Conservation (phyloP, 75 land plant species). For the Picea sitchensis region DNA sequence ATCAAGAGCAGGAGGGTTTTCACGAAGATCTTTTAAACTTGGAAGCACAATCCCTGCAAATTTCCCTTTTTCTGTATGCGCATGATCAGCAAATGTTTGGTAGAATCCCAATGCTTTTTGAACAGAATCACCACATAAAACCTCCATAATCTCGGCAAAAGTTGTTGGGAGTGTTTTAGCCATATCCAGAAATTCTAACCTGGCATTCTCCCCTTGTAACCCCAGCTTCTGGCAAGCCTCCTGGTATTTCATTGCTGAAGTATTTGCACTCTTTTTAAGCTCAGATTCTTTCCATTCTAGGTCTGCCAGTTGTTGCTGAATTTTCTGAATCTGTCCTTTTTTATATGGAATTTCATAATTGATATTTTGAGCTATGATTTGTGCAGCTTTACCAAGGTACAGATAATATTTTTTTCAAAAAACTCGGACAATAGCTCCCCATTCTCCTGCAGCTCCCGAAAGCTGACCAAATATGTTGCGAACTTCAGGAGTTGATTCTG, state of each 20-base stretch:
- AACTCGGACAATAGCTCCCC: conserved; percentile 78
- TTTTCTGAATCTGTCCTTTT: conserved; percentile 84
- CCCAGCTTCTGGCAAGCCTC: conserved; percentile 43
- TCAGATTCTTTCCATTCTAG: conserved; percentile 88
- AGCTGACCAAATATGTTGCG: too few species aligned
- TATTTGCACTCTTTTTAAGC: conserved; percentile 75
- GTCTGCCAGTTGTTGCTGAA: conserved; percentile 44
- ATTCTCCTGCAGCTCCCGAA: conserved; percentile 35
- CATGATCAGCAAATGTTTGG: conserved; percentile 64
- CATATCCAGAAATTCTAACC: conserved; percentile 66
- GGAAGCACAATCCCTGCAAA: conserved; percentile 27
- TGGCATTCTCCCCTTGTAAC: conserved; percentile 71
- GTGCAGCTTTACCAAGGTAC: conserved; percentile 91
- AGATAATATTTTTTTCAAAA: conserved; percentile 82
- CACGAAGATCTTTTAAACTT: conserved; percentile 51
- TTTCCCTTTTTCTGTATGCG: conserved; percentile 60
- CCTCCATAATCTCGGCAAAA: conserved; percentile 55
- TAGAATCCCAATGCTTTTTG: conserved; percentile 71
- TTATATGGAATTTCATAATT: conserved; percentile 93
- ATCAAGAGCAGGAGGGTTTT: conserved; percentile 49
- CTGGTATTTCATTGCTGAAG: conserved; percentile 78
- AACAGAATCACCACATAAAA: conserved; percentile 49
- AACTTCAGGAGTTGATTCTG: too few species aligned
- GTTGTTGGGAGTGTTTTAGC: conserved; percentile 73
- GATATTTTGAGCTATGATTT: conserved; percentile 81